phyloP scores from a whole-genome alignment of 805 yeast genomes.

The Wickerhamiella nectarea region DNA sequence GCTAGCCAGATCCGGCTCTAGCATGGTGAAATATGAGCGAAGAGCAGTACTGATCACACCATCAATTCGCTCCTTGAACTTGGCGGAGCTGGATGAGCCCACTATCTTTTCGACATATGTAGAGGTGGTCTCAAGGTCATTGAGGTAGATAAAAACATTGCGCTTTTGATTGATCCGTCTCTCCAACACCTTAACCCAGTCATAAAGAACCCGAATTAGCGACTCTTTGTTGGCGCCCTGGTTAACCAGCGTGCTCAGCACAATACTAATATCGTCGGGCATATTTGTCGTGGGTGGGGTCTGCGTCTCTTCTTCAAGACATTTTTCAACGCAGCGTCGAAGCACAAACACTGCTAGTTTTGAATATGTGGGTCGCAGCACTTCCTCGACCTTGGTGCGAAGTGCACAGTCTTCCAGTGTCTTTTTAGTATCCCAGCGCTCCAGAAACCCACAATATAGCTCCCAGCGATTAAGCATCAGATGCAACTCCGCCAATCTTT shows the following conservation, averaged over 20 bases:
- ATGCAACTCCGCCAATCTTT: slow-evolving; percentile 53
- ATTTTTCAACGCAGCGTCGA: slow-evolving; percentile 66
- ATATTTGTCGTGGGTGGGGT: slow-evolving; percentile 41
- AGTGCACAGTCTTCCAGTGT: slow-evolving; percentile 43
- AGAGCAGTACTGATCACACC: slow-evolving; percentile 34
- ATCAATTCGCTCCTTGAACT: slow-evolving; percentile 26
- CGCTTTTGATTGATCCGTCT: slow-evolving; percentile 30
- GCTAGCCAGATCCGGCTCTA: slow-evolving; percentile 27
- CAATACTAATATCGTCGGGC: slow-evolving; percentile 70
- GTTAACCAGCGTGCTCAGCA: slow-evolving; percentile 52
- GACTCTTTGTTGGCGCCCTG: slow-evolving; percentile 66
- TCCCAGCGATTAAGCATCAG: slow-evolving; percentile 74
- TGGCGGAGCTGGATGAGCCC: slow-evolving; percentile 12
- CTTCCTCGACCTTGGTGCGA: slow-evolving; percentile 38
- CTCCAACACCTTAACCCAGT: slow-evolving; percentile 44
- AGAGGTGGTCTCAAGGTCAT: slow-evolving; percentile 54
- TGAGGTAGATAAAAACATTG: slow-evolving; percentile 39
- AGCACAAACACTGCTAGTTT: slow-evolving; percentile 50
- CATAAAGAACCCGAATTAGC: slow-evolving; percentile 49
- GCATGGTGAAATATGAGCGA: slow-evolving; percentile 25
- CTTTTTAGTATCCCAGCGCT: slow-evolving; percentile 36
- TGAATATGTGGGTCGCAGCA: slow-evolving; percentile 51
- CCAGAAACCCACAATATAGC: slow-evolving; percentile 44
- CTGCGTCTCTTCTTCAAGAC: slow-evolving; percentile 72
- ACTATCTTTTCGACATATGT: slow-evolving; percentile 40